A percentile compares a stretch with the other conserved stretches of the same genome.
Evolutionary conservation across 2,329 filamentous ascomycete genomes (phyloP).

Genomic region (Periconia macrospinosa): DNA sequence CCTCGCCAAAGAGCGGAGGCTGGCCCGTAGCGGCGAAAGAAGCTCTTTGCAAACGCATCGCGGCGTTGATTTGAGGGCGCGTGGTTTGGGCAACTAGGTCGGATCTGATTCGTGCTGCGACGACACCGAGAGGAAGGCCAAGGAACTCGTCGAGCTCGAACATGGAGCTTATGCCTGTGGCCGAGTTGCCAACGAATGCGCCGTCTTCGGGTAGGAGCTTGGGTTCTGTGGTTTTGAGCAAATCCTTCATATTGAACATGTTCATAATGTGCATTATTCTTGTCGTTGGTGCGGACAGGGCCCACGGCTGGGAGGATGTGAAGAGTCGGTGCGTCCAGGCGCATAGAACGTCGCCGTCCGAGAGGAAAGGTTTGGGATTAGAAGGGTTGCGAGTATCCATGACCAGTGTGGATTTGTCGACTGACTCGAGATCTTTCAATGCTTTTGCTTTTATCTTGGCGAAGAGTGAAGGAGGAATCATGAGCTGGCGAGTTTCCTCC

Average conservation of each 20-base stretch:
- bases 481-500: constrained; percentile 10
- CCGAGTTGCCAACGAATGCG: constrained; percentile 21
- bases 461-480: constrained; percentile 19
- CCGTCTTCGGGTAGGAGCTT: constrained; percentile 12
- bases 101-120: constrained; percentile 24
- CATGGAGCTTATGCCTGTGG: constrained; percentile 4
- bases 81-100: constrained; percentile 20
- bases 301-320: constrained; percentile 12
- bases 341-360: constrained; percentile 21
- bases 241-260: constrained; percentile 24
- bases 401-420: constrained; percentile 3
- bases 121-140: constrained; percentile 17
- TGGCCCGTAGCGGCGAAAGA: background rate
- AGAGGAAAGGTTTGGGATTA: constrained; percentile 19
- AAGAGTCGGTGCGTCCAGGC: constrained; percentile 15
- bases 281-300: constrained; percentile 8
- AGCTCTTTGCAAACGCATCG: background rate
- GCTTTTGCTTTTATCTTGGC: constrained; percentile 11
- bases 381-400: constrained; percentile 10
- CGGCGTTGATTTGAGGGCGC: constrained; percentile 18
- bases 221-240: constrained; percentile 13
- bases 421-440: constrained; percentile 11
- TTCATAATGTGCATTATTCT: constrained; percentile 25
- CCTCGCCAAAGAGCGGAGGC: constrained; percentile 10
- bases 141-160: constrained; percentile 16